A percentile compares a stretch with the other conserved stretches of the same genome.
Conservation (phyloP, 257 asterid genomes). For the Solanum pimpinellifolium region DNA sequence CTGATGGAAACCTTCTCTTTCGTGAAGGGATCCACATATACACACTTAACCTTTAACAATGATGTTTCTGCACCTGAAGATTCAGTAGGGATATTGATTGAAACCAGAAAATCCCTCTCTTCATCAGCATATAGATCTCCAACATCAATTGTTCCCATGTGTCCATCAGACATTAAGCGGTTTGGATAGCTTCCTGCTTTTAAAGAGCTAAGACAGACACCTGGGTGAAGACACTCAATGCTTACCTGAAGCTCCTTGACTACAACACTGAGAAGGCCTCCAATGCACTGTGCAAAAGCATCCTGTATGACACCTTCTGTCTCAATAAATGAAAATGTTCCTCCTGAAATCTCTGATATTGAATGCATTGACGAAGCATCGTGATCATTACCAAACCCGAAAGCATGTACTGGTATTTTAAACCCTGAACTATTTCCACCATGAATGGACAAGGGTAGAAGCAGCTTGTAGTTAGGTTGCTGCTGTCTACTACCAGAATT, state of each 20-base stretch:
- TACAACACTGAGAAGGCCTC: conserved; percentile 89
- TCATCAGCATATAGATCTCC: conserved; percentile 94
- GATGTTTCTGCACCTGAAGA: conserved; percentile 32
- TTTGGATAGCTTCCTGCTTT: conserved; percentile 74
- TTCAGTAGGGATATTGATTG: conserved; percentile 59
- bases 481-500: conserved; percentile 14
- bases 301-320: conserved; percentile 93
- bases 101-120: conserved; percentile 78
- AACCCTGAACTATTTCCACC: conserved; percentile 36
- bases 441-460: conserved; percentile 64
- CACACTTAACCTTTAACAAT: conserved; percentile 51
- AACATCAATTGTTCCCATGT: conserved; percentile 53
- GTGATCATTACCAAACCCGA: conserved; percentile 88
- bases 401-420: conserved; percentile 82
- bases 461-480: conserved; percentile 44
- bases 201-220: conserved; percentile 36
- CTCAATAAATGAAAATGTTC: conserved; percentile 94
- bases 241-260: conserved; percentile 59
- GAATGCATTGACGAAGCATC: conserved; percentile 93
- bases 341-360: conserved; percentile 88
- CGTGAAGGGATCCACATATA: conserved; percentile 58
- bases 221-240: conserved; percentile 48
- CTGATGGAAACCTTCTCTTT: conserved; percentile 38
- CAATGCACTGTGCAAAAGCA: conserved; percentile 98
- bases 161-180: conserved; percentile 34